Evolutionary conservation across 352 stramenopile species (phyloP).

Genomic region (Globisporangium cederbergense): DNA sequence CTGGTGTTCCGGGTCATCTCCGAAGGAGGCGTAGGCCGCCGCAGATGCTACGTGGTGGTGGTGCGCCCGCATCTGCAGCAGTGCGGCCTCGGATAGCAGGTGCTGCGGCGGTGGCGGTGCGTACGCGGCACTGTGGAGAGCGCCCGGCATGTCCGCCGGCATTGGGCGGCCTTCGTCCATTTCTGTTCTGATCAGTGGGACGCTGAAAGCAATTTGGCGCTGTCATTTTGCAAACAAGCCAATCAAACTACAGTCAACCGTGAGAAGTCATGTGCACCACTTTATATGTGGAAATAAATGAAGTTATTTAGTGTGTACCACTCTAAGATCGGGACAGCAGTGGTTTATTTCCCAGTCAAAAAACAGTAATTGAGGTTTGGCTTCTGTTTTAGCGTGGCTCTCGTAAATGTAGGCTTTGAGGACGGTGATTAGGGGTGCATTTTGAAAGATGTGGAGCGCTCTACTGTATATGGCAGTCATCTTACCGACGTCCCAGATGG

Average conservation of each 20-base stretch:
- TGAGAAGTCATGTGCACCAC: background rate
- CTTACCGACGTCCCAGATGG: too few species aligned
- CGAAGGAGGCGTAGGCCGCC: conserved; percentile 9
- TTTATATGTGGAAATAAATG: background rate
- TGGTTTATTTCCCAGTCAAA: too few species aligned
- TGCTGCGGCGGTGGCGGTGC: background rate
- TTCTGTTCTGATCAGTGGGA: conserved; percentile 13
- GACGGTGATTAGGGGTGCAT: conserved; percentile 6
- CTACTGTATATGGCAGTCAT: background rate
- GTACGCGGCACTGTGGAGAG: conserved; percentile 6
- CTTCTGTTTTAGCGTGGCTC: too few species aligned
- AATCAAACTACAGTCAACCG: conserved; percentile 1
- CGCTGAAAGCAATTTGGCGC: background rate
- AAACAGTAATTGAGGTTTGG: too few species aligned
- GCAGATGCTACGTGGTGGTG: background rate
- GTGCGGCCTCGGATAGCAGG: conserved; percentile 1
- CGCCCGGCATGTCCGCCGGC: background rate
- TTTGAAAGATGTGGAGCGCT: background rate
- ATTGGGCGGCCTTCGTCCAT: conserved; percentile 5
- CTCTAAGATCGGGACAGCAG: background rate
- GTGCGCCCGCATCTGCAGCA: conserved; percentile 5
- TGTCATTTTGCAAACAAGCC: background rate
- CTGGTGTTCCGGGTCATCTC: conserved; percentile 9
- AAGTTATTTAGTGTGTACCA: background rate
- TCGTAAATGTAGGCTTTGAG: too few species aligned